A percentile compares a stretch with the other conserved stretches of the same genome.
Conservation (phyloP, 2,329 filamentous ascomycete species). For the Myriosclerotinia duriaeana region DNA sequence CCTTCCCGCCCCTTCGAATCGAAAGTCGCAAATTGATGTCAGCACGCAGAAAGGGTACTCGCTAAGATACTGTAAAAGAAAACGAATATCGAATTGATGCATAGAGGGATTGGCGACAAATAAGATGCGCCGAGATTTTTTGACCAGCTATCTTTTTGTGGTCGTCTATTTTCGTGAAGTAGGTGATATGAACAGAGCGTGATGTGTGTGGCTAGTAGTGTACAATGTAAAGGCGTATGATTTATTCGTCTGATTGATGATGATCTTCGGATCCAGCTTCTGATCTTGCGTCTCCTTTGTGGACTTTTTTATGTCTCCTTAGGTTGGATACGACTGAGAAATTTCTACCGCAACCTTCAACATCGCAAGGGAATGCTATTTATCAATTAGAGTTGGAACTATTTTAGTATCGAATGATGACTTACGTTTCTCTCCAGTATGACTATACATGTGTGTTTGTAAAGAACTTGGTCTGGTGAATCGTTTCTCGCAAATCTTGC, state of each 20-base stretch:
- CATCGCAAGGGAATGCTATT: conserved; percentile 87
- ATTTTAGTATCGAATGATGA: neutral
- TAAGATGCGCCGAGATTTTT: neutral
- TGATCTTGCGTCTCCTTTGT: conserved; percentile 72
- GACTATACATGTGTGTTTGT: conserved; percentile 98
- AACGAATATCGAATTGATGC: conserved; percentile 13
- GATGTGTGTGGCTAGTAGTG: neutral
- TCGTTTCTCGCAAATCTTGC: conserved; percentile 97
- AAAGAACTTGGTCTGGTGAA: conserved; percentile 93
- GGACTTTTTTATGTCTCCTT: conserved; percentile 91
- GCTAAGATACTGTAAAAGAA: neutral
- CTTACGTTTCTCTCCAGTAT: conserved; percentile 97
- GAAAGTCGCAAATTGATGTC: conserved; percentile 10
- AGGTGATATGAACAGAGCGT: conserved; percentile 19
- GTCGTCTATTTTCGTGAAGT: conserved; percentile 19
- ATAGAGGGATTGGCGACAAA: neutral
- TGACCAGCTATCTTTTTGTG: conserved; percentile 6
- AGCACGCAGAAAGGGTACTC: neutral
- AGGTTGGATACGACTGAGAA: conserved; percentile 98
- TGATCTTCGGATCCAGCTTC: conserved; percentile 62
- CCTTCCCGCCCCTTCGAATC: neutral
- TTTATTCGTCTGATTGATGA: conserved; percentile 54
- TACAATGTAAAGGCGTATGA: conserved; percentile 11
- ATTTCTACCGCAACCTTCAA: conserved; percentile 90
- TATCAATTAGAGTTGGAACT: conserved; percentile 18